Conservation (phyloP, 1,139 yeast genomes). For the Arxiozyma heterogenica region DNA sequence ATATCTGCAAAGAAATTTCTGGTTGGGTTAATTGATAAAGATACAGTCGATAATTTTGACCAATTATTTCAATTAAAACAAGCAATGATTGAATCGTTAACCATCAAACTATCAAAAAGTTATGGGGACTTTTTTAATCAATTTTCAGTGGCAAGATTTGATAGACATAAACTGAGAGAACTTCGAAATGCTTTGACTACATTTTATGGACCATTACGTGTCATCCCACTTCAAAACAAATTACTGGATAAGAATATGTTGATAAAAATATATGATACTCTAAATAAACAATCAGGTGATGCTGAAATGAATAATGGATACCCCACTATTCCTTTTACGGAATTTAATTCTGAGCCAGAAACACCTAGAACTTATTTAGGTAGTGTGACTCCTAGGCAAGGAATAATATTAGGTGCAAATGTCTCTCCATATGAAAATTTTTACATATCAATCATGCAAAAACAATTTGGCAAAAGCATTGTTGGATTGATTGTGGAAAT, state of each 20-base stretch:
- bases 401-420: not conserved
- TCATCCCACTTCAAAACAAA: slow-evolving; percentile 30
- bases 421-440: slow-evolving; percentile 9
- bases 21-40: slow-evolving; percentile 17
- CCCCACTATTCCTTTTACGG: not conserved
- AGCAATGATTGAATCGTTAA: slow-evolving; percentile 29
- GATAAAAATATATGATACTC: slow-evolving; percentile 12
- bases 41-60: slow-evolving; percentile 14
- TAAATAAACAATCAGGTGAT: slow-evolving; percentile 4
- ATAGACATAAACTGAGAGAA: slow-evolving; percentile 29
- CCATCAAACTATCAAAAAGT: slow-evolving; percentile 33
- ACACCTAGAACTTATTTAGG: slow-evolving; percentile 1
- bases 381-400: not conserved
- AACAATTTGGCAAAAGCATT: slow-evolving; percentile 29
- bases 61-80: slow-evolving; percentile 20
- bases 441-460: slow-evolving; percentile 27
- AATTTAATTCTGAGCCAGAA: not conserved
- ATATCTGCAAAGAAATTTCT: slow-evolving; percentile 23
- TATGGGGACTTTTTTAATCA: slow-evolving; percentile 40
- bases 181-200: slow-evolving; percentile 37
- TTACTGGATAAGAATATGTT: slow-evolving; percentile 18
- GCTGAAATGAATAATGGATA: not conserved
- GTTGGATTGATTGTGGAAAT: slow-evolving; percentile 28
- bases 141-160: slow-evolving; percentile 32
- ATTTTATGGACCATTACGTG: slow-evolving; percentile 35